These are phyloP conservation scores for Begonia masoniana DNA, from an alignment of 306 rosid species.

Conservation along the genomic window DNA sequence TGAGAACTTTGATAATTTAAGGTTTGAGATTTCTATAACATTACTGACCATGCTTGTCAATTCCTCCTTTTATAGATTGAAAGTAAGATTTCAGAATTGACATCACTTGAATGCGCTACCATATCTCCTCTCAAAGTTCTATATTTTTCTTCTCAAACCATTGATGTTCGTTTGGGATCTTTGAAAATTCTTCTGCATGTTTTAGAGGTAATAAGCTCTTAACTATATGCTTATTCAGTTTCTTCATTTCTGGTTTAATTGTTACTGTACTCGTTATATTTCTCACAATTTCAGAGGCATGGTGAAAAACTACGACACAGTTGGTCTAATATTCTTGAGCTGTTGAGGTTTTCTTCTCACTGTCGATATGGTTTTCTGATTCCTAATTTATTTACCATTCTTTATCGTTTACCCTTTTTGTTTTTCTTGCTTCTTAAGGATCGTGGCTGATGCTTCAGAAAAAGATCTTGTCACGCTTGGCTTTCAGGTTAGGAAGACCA, in stretches of 20 bases:
- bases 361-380: constrained; percentile 4
- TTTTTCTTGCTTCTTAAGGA: constrained; percentile 37
- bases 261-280: constrained; percentile 13
- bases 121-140: constrained; percentile 77
- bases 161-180: constrained; percentile 72
- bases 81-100: constrained; percentile 28
- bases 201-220: constrained; percentile 56
- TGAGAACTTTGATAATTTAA: constrained; percentile 26
- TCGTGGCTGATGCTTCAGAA: constrained; percentile 84
- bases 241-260: constrained; percentile 11
- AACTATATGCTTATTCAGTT: constrained; percentile 10
- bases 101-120: constrained; percentile 75
- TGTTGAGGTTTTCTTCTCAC: constrained; percentile 66
- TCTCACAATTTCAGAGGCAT: constrained; percentile 48
- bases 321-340: constrained; percentile 83
- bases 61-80: constrained; percentile 34
- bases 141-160: constrained; percentile 61
- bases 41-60: too few species aligned
- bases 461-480: constrained; percentile 91
- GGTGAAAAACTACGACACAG: constrained; percentile 82
- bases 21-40: neutral
- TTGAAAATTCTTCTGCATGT: constrained; percentile 93
- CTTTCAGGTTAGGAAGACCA: constrained; percentile 60
- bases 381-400: constrained; percentile 4
- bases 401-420: constrained; percentile 15